Evolutionary conservation across 106 monocot genomes (phyloP), one percentile per base, ranked within the genome.

Genomic region (Dendrobium huoshanense): DNA sequence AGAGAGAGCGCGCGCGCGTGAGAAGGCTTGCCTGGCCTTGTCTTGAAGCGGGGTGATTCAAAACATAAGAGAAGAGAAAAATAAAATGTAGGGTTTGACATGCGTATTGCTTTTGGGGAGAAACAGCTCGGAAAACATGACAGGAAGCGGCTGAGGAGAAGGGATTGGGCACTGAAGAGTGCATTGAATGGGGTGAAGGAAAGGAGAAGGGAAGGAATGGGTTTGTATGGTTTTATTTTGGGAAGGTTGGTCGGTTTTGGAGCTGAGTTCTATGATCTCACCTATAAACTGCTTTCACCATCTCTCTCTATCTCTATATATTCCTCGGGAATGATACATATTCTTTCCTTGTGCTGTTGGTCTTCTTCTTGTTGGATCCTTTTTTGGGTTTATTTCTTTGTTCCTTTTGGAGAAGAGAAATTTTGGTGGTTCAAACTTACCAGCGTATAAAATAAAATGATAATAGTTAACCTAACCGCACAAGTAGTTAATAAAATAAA

Each of bases 41-140:
- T 65, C 64, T 3, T 65, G 64, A 25, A 65, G 64, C 24, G 64
- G n/a, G 24, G n/a, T 31, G 31, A 31, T 31, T 4, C n/a, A 61
- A 19, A 19, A 5, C 15, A 16, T 19, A 24, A 25, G 64, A 7
- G 25, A 1, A 10, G 9, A 25, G 24, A 2, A 65, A 7, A 65
- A 22, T 24, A 25, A 76, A 0, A 47, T n/a, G 24, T 47, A 16
- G 48, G 22, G 76, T 41, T 75, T 75, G 48, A 76, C 76, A 76
- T 76, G 76, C 49, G 42, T 47, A 45, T 73, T 47, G 43, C 24
- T 75, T 75, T 41, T 73, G 40, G 75, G 33, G 22, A 44, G 75
- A n/a, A n/a, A 22, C 43, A 45, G 75, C 75, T n/a, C 75, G 45
- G 45, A 75, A 75, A 75, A 75, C 75, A 75, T 75, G 75, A 44